Conservation (phyloP, 345 rosid genomes). For the Rhodamnia argentea region DNA sequence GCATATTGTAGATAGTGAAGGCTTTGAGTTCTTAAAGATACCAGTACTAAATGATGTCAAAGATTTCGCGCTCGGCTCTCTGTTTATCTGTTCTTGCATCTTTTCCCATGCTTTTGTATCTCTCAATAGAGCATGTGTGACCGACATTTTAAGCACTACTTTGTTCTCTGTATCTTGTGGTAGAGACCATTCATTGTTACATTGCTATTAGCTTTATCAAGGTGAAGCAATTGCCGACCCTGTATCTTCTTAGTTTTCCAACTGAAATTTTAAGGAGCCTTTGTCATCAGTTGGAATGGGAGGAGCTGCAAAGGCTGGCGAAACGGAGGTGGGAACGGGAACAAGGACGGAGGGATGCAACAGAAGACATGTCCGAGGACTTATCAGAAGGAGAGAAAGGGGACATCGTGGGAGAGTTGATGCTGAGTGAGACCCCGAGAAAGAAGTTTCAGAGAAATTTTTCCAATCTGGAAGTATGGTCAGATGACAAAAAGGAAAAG, state of each 20-base stretch:
- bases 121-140: background rate
- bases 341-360: conserved; percentile 74
- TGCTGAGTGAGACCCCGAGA: conserved; percentile 59
- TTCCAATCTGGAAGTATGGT: conserved; percentile 89
- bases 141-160: background rate
- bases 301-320: conserved; percentile 52
- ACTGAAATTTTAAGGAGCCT: background rate
- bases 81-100: background rate
- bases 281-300: conserved; percentile 58
- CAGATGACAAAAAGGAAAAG: conserved; percentile 87
- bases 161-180: background rate
- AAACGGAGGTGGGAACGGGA: conserved; percentile 66
- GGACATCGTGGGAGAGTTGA: conserved; percentile 49
- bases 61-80: background rate
- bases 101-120: background rate
- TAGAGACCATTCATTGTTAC: background rate
- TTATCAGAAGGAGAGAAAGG: conserved; percentile 94
- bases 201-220: background rate
- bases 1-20: background rate
- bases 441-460: conserved; percentile 44
- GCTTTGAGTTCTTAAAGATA: background rate
- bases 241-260: background rate
- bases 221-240: background rate
- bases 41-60: background rate
- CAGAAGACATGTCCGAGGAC: conserved; percentile 89